Evolutionary conservation across 2,329 filamentous ascomycete species (phyloP), one percentile per base, ranked within the genome.

Genomic region (Pseudodiploospora longispora): DNA sequence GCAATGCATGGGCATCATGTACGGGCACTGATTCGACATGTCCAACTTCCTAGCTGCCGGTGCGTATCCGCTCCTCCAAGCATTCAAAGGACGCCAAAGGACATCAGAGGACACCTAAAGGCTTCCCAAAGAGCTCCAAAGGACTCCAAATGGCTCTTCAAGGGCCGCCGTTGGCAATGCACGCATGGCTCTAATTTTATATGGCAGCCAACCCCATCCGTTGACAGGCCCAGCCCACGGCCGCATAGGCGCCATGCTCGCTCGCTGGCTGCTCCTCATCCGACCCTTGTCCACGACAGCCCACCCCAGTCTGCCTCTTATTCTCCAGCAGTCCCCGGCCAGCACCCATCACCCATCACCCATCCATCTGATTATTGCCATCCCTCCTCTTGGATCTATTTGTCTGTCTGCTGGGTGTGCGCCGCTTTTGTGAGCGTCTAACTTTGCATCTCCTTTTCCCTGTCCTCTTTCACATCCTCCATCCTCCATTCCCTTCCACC

Each of bases 211-310:
- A 51, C 48, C 43, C 55, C 62, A 58, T 64, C 69, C 69, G 70
- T 59, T 69, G 60, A 67, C 63, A 66, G 58, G 59, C 59, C 60
- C 46, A 59, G 58, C 52, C 60, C 59, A 58, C 58, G 53, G 54
- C 58, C 55, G 51, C 54, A 56, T 69, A 70, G 64, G 62, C 69
- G 69, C 69, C 66, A 59, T 61, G 55, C 62, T 67, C 62, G 19
- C 19, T 19, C 62, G 60, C 60, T 64, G 59, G 63, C 50, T 54
- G 55, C 53, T 50, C 42, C 50, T 44, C 46, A 50, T 43, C 46
- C 44, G 48, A 44, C 49, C 51, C 56, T 10, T 46, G 56, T 55
- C 58, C 55, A 60, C 63, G 62, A 65, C 63, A 62, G 57, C 61
- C 58, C 53, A 46, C 46, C 46, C 46, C 39, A 38, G 39, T 38